A percentile compares a stretch with the other conserved stretches of the same genome.
phyloP scores from a whole-genome alignment of 345 rosid species.

The Rhizophora apiculata region DNA sequence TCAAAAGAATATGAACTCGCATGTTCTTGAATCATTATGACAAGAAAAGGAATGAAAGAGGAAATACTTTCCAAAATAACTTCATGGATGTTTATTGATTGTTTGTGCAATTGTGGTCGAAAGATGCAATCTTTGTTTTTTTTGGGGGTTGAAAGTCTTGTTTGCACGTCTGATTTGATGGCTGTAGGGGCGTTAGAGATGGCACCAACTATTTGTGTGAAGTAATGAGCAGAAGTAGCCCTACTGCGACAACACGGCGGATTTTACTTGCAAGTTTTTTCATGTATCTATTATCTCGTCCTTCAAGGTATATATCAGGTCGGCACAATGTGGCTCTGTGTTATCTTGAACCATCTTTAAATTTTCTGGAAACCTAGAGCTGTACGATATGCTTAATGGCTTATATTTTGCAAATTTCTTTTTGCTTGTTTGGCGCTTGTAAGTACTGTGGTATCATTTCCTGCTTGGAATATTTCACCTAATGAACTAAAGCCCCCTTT shows the following conservation, averaged over 20 bases:
- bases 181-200: constrained; percentile 36
- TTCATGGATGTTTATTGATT: too few species aligned
- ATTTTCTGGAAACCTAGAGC: constrained; percentile 1
- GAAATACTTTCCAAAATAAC: too few species aligned
- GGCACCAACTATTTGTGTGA: constrained; percentile 36
- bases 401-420: not conserved
- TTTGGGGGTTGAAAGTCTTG: not conserved
- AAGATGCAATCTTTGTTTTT: too few species aligned
- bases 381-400: not conserved
- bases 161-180: constrained; percentile 12
- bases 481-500: not conserved
- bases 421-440: not conserved
- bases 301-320: constrained; percentile 99
- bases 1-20: too few species aligned
- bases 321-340: constrained; percentile 45
- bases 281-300: constrained; percentile 51
- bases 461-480: not conserved
- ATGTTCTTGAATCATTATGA: too few species aligned
- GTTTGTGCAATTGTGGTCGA: too few species aligned
- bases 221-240: constrained; percentile 28
- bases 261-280: constrained; percentile 51
- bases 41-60: too few species aligned
- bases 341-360: constrained; percentile 13
- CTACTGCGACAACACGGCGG: constrained; percentile 46
- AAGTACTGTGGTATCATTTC: not conserved